A percentile compares a stretch with the other conserved stretches of the same genome.
Evolutionary conservation across 2,329 filamentous ascomycete genomes (phyloP).

Genomic region (Alternaria arbusti): DNA sequence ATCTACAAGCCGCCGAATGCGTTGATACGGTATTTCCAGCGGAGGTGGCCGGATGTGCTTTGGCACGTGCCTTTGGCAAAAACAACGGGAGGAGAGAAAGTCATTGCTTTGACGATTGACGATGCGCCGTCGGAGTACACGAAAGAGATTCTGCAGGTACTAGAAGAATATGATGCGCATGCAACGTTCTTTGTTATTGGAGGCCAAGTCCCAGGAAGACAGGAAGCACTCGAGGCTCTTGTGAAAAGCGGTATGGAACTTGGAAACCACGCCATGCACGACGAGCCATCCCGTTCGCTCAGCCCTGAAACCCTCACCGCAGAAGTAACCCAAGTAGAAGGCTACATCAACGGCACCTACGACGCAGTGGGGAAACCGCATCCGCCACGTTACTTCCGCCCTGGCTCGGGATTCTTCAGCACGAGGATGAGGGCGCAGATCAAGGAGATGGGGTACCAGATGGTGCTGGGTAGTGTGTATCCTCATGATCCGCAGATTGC

Average conservation of each 20-base stretch:
- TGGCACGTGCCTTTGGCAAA: slow-evolving; percentile 67
- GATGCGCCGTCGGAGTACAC: slow-evolving; percentile 81
- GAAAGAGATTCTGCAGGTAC: slow-evolving; percentile 69
- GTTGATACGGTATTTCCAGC: slow-evolving; percentile 73
- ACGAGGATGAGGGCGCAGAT: slow-evolving; percentile 69
- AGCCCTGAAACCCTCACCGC: slow-evolving; percentile 62
- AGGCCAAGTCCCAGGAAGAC: slow-evolving; percentile 67
- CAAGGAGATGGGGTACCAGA: slow-evolving; percentile 66
- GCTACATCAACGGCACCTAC: slow-evolving; percentile 65
- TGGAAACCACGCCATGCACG: slow-evolving; percentile 88
- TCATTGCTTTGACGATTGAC: slow-evolving; percentile 85
- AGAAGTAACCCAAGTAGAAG: slow-evolving; percentile 71
- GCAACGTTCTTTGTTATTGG: slow-evolving; percentile 94
- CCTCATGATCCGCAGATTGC: slow-evolving; percentile 89
- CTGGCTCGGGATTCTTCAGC: slow-evolving; percentile 85
- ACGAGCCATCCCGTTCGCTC: slow-evolving; percentile 74
- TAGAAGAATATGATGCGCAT: slow-evolving; percentile 68
- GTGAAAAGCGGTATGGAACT: slow-evolving; percentile 65
- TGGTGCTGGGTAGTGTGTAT: slow-evolving; percentile 85
- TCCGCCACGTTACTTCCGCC: slow-evolving; percentile 74
- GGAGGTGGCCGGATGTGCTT: slow-evolving; percentile 77
- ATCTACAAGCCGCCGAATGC: slow-evolving; percentile 82
- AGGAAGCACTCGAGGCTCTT: slow-evolving; percentile 57
- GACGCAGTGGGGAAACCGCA: slow-evolving; percentile 47
- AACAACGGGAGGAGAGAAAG: slow-evolving; percentile 55